These are phyloP conservation scores for Citrus mangshanensis DNA, from an alignment of 345 rosid species.

Conservation along the genomic window DNA sequence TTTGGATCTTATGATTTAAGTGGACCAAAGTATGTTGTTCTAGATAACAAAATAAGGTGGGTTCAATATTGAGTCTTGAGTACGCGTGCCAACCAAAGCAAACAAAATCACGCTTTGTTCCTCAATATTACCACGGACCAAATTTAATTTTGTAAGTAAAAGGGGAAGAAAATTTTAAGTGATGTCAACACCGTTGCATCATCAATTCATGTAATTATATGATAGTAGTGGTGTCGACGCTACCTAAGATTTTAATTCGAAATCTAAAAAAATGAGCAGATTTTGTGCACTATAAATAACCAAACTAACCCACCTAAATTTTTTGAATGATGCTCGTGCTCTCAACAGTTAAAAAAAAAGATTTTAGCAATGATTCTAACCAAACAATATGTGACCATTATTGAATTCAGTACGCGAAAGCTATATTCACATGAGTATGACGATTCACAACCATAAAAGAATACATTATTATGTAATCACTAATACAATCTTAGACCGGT, in stretches of 20 bases:
- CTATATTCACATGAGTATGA: neutral
- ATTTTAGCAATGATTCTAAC: neutral
- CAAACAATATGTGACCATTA: neutral
- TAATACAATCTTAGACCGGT: constrained; percentile 1
- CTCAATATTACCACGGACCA: neutral
- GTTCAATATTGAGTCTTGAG: too few relatives aligned
- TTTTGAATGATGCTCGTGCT: neutral
- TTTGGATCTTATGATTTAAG: neutral
- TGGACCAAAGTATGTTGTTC: neutral
- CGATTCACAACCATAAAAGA: neutral
- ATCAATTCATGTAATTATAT: too few relatives aligned
- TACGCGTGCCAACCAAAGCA: neutral
- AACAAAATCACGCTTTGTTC: neutral
- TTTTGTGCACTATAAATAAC: neutral
- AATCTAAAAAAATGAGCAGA: neutral
- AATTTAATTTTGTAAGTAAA: neutral
- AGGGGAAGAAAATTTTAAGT: neutral
- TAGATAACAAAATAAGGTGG: neutral
- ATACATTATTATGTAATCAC: too few relatives aligned
- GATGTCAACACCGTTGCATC: too few relatives aligned
- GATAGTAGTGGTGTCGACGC: neutral
- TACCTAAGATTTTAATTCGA: too few relatives aligned
- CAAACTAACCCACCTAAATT: neutral
- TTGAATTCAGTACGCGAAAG: neutral
- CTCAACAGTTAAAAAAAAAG: neutral